Base-by-base conservation (phyloP, 2,329 filamentous ascomycete species). In the Lithohypha guttulata region DNA sequence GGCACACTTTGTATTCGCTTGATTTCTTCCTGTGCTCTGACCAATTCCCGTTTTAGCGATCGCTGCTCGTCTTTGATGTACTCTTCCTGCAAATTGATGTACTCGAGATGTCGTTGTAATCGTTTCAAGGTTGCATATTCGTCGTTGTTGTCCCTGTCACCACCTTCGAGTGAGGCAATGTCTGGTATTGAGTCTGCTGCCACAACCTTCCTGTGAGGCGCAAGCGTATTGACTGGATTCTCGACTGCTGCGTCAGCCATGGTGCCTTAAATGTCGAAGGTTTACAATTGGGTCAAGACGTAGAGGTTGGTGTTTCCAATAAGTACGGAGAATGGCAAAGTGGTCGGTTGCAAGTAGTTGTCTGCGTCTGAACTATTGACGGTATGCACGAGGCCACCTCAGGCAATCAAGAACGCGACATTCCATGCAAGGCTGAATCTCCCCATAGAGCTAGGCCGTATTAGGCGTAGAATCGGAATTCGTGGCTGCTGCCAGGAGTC, bases 1-100 rank as follows among this genome's bases (percentile, higher is more conserved):
- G 91, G 91, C 39, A 98, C 91, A 62, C 86, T 95, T 69, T 98
- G 91, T 61, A 98, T 98, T 51, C 91, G 80, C 72, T 98, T 98
- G 69, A 98, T 98, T 69, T 98, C 91, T 63, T 98, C 91, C 62
- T 98, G 91, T 53, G 91, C 91, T 53, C 91, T 79, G 40, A 98
- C 89, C 36, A 98, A 75, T 70, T 98, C 91, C 53, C 91, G 79
- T 73, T 98, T 98, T 62, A 98, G 66, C 66, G 86, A 95, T 69
- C 85, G 80, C 69, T 98, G 91, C 71, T 98, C 91, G 77, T 98
- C 91, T 70, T 98, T 98, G 77, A 98, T 98, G 65, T 98, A 98
- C 62, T 98, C 91, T 66, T 98, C 91, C 68, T 98, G 91, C 54
- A 98, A 74, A 65, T 95, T 85, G 60, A 96, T 94, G 63, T 93